Evolutionary conservation across 2,329 filamentous ascomycete species (phyloP).

Genomic region (Daldinia eschscholtzii): DNA sequence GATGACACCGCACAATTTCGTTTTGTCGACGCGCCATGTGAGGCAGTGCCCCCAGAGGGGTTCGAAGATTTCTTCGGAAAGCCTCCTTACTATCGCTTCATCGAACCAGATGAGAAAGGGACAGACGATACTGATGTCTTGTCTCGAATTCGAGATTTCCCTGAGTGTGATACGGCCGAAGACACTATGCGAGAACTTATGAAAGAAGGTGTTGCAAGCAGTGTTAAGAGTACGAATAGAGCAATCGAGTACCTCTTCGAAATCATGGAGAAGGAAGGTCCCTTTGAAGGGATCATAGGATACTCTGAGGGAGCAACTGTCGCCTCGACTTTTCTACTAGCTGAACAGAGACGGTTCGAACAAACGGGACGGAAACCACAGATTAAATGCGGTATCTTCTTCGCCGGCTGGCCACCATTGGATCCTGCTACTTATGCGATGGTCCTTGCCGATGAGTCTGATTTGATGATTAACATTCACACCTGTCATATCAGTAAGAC

Average conservation of each 20-base stretch:
- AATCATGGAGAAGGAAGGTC: slow-evolving; percentile 52
- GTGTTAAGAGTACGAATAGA: slow-evolving; percentile 55
- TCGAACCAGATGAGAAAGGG: slow-evolving; percentile 62
- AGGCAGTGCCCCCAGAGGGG: slow-evolving; percentile 63
- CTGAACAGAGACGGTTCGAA: slow-evolving; percentile 49
- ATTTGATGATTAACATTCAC: slow-evolving; percentile 64
- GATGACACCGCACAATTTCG: slow-evolving; percentile 63
- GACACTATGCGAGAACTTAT: slow-evolving; percentile 67
- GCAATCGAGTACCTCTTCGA: slow-evolving; percentile 58
- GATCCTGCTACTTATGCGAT: slow-evolving; percentile 59
- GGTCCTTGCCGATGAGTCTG: slow-evolving; percentile 63
- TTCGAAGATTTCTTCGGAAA: slow-evolving; percentile 70
- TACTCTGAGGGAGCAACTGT: slow-evolving; percentile 53
- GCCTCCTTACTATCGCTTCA: slow-evolving; percentile 68
- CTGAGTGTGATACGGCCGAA: slow-evolving; percentile 64
- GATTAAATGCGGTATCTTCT: slow-evolving; percentile 64
- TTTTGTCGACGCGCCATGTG: slow-evolving; percentile 65
- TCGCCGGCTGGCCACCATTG: slow-evolving; percentile 67
- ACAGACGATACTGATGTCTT: slow-evolving; percentile 61
- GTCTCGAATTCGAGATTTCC: slow-evolving; percentile 66
- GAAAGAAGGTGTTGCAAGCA: slow-evolving; percentile 56
- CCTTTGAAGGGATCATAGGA: slow-evolving; percentile 52
- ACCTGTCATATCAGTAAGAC: slow-evolving; percentile 65
- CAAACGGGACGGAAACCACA: slow-evolving; percentile 52
- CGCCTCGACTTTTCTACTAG: slow-evolving; percentile 49